Evolutionary conservation across 2,329 filamentous ascomycete species (phyloP).

Genomic region (Penicillium sp.): DNA sequence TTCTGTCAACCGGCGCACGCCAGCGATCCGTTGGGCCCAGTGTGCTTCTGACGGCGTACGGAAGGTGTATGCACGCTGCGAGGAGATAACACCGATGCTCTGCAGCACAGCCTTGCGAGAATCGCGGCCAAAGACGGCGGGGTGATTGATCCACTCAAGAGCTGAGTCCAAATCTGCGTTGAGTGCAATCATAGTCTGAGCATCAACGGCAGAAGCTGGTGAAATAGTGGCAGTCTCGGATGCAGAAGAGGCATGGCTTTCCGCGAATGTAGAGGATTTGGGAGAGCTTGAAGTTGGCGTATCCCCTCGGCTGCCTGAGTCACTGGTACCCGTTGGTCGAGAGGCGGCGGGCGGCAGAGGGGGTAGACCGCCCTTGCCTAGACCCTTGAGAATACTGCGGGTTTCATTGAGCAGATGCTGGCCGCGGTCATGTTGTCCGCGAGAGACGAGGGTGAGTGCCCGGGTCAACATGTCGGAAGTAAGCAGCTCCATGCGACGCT

Average conservation of each 20-base stretch:
- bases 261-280: constrained; percentile 37
- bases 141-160: constrained; percentile 97
- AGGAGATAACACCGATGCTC: constrained; percentile 94
- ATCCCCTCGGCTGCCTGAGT: constrained; percentile 42
- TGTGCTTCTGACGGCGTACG: constrained; percentile 84
- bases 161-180: constrained; percentile 88
- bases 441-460: constrained; percentile 84
- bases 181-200: constrained; percentile 76
- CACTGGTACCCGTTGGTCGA: constrained; percentile 49
- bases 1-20: constrained; percentile 79
- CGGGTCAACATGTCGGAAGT: constrained; percentile 97
- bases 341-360: constrained; percentile 67
- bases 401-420: constrained; percentile 92
- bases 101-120: constrained; percentile 94
- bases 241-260: constrained; percentile 36
- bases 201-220: constrained; percentile 75
- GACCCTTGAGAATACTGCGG: constrained; percentile 88
- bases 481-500: constrained; percentile 94
- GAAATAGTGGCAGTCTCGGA: constrained; percentile 50
- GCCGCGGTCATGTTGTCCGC: constrained; percentile 89
- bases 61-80: constrained; percentile 91
- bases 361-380: constrained; percentile 91
- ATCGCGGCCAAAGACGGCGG: constrained; percentile 90
- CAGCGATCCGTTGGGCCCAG: constrained; percentile 81
- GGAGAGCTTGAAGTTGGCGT: constrained; percentile 44